phyloP scores from a whole-genome alignment of 805 yeast genomes.

The Nakazawaea holstii region DNA sequence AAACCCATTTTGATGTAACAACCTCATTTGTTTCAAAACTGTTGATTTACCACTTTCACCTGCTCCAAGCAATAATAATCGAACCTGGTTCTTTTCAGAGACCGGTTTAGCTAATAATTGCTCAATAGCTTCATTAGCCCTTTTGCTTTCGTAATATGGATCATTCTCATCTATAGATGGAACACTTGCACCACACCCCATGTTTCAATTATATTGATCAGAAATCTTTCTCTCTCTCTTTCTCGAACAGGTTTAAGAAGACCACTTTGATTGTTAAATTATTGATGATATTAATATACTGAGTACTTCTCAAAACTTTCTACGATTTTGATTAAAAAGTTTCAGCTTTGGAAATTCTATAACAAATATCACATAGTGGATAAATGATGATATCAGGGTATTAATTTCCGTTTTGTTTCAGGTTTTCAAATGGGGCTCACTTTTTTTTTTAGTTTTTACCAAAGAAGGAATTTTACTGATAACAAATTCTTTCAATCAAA shows the following conservation, averaged over 20 bases:
- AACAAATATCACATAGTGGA: too few relatives aligned
- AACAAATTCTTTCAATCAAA: too few relatives aligned
- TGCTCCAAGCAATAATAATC: conserved; percentile 79
- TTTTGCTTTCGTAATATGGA: conserved; percentile 48
- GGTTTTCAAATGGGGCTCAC: conserved; percentile 4
- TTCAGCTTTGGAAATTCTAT: too few relatives aligned
- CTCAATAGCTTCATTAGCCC: conserved; percentile 60
- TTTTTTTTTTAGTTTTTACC: neutral
- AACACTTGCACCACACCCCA: conserved; percentile 72
- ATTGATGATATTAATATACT: too few relatives aligned
- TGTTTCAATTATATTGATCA: neutral
- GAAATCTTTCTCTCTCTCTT: too few relatives aligned
- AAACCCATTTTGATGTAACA: conserved; percentile 84
- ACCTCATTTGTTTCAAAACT: conserved; percentile 80
- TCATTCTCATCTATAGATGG: conserved; percentile 37
- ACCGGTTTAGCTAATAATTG: conserved; percentile 49
- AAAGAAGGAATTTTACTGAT: neutral
- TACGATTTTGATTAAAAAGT: too few relatives aligned
- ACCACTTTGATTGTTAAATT: too few relatives aligned
- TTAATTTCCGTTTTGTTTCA: neutral
- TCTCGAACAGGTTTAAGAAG: too few relatives aligned
- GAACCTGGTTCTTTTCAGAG: conserved; percentile 56
- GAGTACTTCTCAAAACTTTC: too few relatives aligned
- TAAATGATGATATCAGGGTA: too few relatives aligned
- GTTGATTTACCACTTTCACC: conserved; percentile 96